These are phyloP conservation scores for Wickerhamiella slavikovae DNA, from an alignment of 805 yeast species.

Conservation along the genomic window DNA sequence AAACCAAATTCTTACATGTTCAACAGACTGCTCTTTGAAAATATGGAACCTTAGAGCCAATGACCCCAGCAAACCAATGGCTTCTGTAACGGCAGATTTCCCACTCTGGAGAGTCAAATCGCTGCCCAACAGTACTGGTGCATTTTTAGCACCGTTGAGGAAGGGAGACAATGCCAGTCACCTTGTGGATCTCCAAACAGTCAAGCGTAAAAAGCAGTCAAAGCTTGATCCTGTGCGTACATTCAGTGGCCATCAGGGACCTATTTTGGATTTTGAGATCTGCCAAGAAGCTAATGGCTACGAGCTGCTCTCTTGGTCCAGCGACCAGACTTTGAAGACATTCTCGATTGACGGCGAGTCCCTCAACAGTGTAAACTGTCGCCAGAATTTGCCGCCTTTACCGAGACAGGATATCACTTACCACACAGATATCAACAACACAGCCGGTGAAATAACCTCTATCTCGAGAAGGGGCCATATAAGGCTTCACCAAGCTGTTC, in stretches of 20 bases:
- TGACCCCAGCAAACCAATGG: slow-evolving; percentile 25
- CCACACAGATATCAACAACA: background rate
- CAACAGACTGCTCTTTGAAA: slow-evolving; percentile 69
- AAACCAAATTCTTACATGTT: slow-evolving; percentile 52
- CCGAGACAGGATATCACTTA: slow-evolving; percentile 3
- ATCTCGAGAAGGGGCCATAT: slow-evolving; percentile 4
- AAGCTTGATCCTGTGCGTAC: slow-evolving; percentile 20
- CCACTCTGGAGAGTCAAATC: slow-evolving; percentile 82
- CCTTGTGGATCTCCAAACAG: slow-evolving; percentile 19
- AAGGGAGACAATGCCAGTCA: slow-evolving; percentile 58
- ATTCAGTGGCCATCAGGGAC: slow-evolving; percentile 67
- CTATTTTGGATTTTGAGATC: slow-evolving; percentile 81
- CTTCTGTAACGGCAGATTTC: slow-evolving; percentile 47
- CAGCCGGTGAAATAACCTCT: too few relatives aligned
- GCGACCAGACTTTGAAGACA: slow-evolving; percentile 62
- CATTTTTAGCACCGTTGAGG: slow-evolving; percentile 75
- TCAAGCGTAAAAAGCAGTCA: background rate
- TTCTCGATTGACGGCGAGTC: slow-evolving; percentile 47
- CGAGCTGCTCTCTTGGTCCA: slow-evolving; percentile 87
- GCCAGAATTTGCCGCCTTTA: slow-evolving; percentile 1
- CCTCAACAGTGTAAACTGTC: slow-evolving; percentile 23
- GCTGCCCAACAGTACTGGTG: slow-evolving; percentile 74
- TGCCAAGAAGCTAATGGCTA: slow-evolving; percentile 63
- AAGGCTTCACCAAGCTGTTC: slow-evolving; percentile 3
- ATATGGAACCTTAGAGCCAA: slow-evolving; percentile 46